Evolutionary conservation across 176 grass and related monocot species (phyloP), one percentile per base, ranked within the genome.

Genomic region (Lolium multiflorum): DNA sequence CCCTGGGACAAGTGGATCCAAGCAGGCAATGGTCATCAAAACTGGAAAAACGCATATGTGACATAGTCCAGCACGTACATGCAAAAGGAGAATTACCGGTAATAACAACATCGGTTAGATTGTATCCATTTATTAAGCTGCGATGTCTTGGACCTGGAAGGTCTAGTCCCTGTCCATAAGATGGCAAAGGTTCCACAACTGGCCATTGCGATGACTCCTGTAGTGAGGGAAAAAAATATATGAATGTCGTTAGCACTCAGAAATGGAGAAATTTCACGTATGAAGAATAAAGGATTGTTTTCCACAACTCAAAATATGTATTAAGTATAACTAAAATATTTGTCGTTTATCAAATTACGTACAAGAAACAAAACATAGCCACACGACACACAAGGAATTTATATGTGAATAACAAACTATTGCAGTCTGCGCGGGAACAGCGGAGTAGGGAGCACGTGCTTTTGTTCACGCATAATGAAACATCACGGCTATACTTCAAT

Each of bases 161-260:
- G 28, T 98, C 96, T 17, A 86, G 41, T 24, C 96, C 96, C 85
- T 86, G 93, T 12, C 96, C 96, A 43, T 98, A 95, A 70, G 96
- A 98, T 41, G 96, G 96, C 70, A 98, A 94, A 20, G 96, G 93
- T 57, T 92, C 93, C 37, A 94, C 84, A 3, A 93, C 84, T 0
- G 93, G 93, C 93, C 93, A 98, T 73, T 95, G 89, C 35, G 88
- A 95, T 11, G 91, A 88, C n/a, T 95, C 96, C 96, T 98, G 35
- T 78, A 88, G 57, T 68, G 20, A 74, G 72, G 6, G 78, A 44
- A 41, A 43, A 43, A 61, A 49, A 74, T 5, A 76, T 28, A 88
- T 74, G 5, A 11, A 59, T 25, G 44, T 35, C 79, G 61, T 15
- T 75, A 79, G 63, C 57, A 77, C 3, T 51, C 57, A 31, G 54